Base-by-base conservation (phyloP, 805 yeast species). In the Yarrowia porcina region DNA sequence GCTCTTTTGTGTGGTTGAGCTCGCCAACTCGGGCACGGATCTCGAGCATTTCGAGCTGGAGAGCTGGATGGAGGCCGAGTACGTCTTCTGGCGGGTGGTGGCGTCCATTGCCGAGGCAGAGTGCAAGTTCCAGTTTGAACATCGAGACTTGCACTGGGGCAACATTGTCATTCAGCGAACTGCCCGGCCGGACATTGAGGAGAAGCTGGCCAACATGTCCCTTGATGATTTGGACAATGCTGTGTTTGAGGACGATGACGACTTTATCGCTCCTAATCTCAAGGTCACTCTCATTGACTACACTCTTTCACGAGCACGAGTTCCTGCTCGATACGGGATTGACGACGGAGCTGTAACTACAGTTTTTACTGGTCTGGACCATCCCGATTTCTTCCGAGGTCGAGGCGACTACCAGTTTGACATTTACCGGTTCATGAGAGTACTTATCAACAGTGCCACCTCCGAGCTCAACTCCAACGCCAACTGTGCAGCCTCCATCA, bases 141-240 rank as follows among this genome's bases (percentile, higher is more conserved):
- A 88, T 68, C 77, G 93, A 50, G 89, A 87, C 71, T 72, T 88
- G 64, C 87, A 85, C 65, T 79, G 87, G 80, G 86, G 86, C 12
- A 87, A 87, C 68, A 75, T 87, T 61, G 74, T 85, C 15, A 74
- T 87, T 17, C 59, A 65, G 17, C 66, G 64, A 15, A 44, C 52
- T 17, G 44, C 44, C 2, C 32, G 44, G 4, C 33, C 41, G 0
- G 21, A 38, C 17, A 44, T 30, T 11, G 61, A 45, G 28, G 54
- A 65, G 27, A 56, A 63, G 15, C 63, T 67, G 9, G 47, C 57
- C 17, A 42, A 59, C 45, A 61, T 56, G 47, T 49, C 45, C 2
- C 35, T 49, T 13, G 66, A 57, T 11, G 66, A 62, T 18, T 41
- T 36, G 21, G 66, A 64, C 30, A 56, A 63, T 20, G 65, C 56